phyloP scores from a whole-genome alignment of 441 rosid genomes.

The Brassica balearica region DNA sequence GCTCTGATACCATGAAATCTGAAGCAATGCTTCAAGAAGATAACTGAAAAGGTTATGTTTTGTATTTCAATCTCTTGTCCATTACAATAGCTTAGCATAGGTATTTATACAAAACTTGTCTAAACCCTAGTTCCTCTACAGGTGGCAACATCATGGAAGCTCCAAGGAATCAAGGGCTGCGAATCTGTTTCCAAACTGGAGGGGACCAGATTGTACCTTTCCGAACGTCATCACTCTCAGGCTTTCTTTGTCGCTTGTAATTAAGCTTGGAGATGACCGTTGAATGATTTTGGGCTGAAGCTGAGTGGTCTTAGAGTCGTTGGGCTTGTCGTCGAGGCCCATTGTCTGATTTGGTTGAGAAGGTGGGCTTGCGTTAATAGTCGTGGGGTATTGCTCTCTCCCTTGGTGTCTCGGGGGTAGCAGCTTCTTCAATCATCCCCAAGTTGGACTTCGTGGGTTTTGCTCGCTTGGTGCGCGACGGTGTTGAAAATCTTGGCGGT shows the following conservation, averaged over 20 bases:
- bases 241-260: neutral
- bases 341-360: too few relatives aligned
- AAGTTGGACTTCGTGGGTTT: too few relatives aligned
- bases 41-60: neutral
- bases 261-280: too few relatives aligned
- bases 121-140: neutral
- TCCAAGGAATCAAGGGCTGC: neutral
- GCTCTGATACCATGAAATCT: neutral
- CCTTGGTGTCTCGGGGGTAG: too few relatives aligned
- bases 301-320: too few relatives aligned
- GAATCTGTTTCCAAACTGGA: neutral
- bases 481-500: too few relatives aligned
- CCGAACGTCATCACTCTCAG: neutral
- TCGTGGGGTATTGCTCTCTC: too few relatives aligned
- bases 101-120: neutral
- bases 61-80: neutral
- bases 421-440: too few relatives aligned
- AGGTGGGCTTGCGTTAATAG: too few relatives aligned
- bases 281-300: too few relatives aligned
- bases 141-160: neutral
- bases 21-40: neutral
- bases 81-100: neutral
- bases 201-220: neutral
- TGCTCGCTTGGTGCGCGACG: too few relatives aligned
- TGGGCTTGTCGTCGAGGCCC: too few relatives aligned